Conservation (phyloP, 805 yeast genomes). For the Candida dajiaensis region DNA sequence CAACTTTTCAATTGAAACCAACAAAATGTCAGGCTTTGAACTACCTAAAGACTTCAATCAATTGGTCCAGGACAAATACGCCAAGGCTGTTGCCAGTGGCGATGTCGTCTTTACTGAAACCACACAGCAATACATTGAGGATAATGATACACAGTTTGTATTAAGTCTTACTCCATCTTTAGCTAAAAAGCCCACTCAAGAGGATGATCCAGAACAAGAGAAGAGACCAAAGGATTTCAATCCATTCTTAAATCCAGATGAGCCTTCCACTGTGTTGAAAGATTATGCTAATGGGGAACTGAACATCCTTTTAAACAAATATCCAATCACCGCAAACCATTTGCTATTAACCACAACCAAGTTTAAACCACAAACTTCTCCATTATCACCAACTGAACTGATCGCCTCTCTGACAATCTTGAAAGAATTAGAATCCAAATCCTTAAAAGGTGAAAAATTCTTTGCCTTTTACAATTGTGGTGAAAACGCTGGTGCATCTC, state of each 20-base stretch:
- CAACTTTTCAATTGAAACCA: no score
- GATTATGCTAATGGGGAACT: constrained; percentile 43
- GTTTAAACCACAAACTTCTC: constrained; percentile 64
- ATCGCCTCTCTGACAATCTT: constrained; percentile 51
- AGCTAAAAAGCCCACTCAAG: constrained; percentile 33
- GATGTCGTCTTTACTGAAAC: constrained; percentile 49
- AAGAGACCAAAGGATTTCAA: constrained; percentile 35
- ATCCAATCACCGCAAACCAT: constrained; percentile 77
- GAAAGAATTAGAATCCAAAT: constrained; percentile 35
- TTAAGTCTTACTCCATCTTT: constrained; percentile 29
- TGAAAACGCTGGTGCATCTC: constrained; percentile 86
- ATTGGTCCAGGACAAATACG: constrained; percentile 34
- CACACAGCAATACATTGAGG: constrained; percentile 26
- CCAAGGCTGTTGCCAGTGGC: constrained; percentile 40
- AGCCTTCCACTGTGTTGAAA: constrained; percentile 56
- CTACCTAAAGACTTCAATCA: constrained; percentile 36
- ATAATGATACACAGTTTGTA: constrained; percentile 26
- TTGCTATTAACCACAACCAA: constrained; percentile 71
- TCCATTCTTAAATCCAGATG: constrained; percentile 82
- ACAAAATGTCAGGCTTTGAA: constrained; percentile 17
- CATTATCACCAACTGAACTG: constrained; percentile 69
- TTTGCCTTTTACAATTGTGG: constrained; percentile 90
- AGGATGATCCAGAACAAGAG: constrained; percentile 27
- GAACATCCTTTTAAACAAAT: constrained; percentile 75
- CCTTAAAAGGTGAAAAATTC: constrained; percentile 41